A percentile compares a stretch with the other conserved stretches of the same genome.
Conservation (phyloP, 1,284 basidiomycete genomes). For the Cronartium quercuum region DNA sequence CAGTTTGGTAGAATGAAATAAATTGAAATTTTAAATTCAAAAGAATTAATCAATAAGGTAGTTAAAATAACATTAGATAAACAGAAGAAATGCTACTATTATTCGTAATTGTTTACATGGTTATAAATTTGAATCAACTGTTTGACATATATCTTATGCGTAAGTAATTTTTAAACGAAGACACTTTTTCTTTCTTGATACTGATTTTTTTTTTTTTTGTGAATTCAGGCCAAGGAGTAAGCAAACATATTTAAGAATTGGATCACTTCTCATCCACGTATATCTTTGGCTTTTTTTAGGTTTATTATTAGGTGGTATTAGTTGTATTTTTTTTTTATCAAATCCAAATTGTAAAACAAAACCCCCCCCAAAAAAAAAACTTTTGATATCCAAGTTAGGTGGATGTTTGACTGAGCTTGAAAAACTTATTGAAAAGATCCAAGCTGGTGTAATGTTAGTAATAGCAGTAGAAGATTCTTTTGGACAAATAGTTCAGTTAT, state of each 20-base stretch:
- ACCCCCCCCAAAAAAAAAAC: no score
- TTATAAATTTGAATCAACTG: constrained; percentile 51
- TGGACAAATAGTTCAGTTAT: no score
- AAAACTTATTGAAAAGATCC: constrained; percentile 32
- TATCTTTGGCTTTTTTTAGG: constrained; percentile 76
- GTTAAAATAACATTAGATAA: constrained; percentile 44
- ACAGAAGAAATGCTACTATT: constrained; percentile 65
- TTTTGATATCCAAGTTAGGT: constrained; percentile 47
- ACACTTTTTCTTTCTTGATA: background rate
- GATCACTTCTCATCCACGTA: constrained; percentile 74
- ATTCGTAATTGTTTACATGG: constrained; percentile 83
- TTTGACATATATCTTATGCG: constrained; percentile 12
- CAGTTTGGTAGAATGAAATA: constrained; percentile 33
- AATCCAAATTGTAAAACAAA: constrained; percentile 73
- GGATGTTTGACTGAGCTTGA: constrained; percentile 47
- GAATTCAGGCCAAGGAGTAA: constrained; percentile 53
- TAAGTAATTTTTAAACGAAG: constrained; percentile 6
- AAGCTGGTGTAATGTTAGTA: constrained; percentile 8
- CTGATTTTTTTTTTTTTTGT: background rate
- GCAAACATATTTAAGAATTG: constrained; percentile 72
- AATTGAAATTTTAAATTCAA: constrained; percentile 10
- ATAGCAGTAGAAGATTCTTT: background rate
- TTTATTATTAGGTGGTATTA: constrained; percentile 79
- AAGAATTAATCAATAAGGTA: constrained; percentile 10
- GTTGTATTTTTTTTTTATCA: constrained; percentile 73